Conservation (phyloP, 1,139 yeast genomes). For the Pichia sp. region DNA sequence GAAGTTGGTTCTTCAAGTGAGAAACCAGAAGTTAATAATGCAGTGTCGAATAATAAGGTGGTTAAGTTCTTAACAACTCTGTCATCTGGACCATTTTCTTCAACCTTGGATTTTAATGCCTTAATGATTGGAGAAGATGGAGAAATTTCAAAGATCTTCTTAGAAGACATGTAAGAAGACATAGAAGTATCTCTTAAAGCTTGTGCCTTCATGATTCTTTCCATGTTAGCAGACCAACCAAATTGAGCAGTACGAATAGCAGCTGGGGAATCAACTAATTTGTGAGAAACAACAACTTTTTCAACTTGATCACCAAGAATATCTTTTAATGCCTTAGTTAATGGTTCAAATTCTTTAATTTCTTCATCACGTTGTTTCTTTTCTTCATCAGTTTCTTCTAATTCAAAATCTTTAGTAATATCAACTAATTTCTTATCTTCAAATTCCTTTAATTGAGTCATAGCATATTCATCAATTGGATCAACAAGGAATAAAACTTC, state of each 20-base stretch:
- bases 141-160: conserved; percentile 98
- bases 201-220: conserved; percentile 99
- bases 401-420: conserved; percentile 97
- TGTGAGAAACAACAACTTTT: conserved; percentile 97
- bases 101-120: conserved; percentile 95
- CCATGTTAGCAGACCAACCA: conserved; percentile 99
- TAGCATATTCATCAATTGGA: conserved; percentile 99
- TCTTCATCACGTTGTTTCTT: conserved; percentile 90
- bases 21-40: conserved; percentile 97
- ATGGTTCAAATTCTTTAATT: conserved; percentile 83
- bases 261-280: conserved; percentile 98
- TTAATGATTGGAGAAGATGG: conserved; percentile 93
- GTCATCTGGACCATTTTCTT: conserved; percentile 94
- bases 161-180: conserved; percentile 99
- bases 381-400: conserved; percentile 98
- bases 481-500: conserved; percentile 97
- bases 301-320: conserved; percentile 97
- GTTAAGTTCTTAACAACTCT: conserved; percentile 98
- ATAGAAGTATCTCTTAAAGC: conserved; percentile 97
- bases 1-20: conserved; percentile 96
- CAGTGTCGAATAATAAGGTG: conserved; percentile 93
- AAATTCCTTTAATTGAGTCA: conserved; percentile 98
- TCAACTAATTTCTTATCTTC: conserved; percentile 99
- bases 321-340: conserved; percentile 94
- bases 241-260: conserved; percentile 99